phyloP scores from a whole-genome alignment of 441 rosid species.

The Metrosideros polymorpha region DNA sequence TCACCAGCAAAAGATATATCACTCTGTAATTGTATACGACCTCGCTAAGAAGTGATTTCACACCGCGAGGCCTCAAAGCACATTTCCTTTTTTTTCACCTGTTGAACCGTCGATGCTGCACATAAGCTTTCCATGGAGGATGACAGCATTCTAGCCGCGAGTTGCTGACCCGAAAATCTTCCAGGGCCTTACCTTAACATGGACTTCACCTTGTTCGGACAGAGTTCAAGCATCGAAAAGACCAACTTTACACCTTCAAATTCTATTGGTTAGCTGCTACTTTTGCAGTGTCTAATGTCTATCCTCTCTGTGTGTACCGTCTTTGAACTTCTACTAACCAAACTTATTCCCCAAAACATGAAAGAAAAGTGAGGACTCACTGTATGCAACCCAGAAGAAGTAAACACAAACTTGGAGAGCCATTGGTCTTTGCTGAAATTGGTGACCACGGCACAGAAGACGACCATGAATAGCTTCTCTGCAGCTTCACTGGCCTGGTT shows the following conservation, averaged over 20 bases:
- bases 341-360: not conserved
- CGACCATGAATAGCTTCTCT: not conserved
- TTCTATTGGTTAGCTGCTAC: not conserved
- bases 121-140: not conserved
- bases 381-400: not conserved
- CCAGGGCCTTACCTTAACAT: not conserved
- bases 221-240: not conserved
- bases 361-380: not conserved
- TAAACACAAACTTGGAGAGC: not conserved
- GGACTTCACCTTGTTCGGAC: not conserved
- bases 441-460: not conserved
- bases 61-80: not conserved
- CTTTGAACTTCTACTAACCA: not conserved
- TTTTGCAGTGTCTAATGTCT: not conserved
- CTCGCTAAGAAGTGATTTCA: not conserved
- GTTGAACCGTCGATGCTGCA: not conserved
- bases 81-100: not conserved
- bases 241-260: not conserved
- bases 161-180: not conserved
- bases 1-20: not conserved
- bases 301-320: not conserved
- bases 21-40: not conserved
- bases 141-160: not conserved
- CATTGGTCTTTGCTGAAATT: not conserved
- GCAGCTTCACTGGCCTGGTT: not conserved